These are phyloP conservation scores for Madurella fahalii DNA, from an alignment of 2,329 filamentous ascomycete genomes.

Conservation along the genomic window DNA sequence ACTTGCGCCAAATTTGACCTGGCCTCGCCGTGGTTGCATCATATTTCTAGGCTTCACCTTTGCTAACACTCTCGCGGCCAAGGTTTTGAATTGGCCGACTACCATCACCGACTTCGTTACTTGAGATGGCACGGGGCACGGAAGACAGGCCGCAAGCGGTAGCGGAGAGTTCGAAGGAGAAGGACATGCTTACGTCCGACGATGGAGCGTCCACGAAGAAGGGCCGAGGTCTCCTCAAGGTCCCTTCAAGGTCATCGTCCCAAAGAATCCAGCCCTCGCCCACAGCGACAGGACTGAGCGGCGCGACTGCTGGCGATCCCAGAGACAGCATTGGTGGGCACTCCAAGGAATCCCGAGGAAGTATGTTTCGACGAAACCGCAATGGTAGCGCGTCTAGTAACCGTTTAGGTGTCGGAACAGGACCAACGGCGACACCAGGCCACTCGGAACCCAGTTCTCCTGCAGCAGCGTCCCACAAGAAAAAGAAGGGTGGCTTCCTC, in stretches of 20 bases:
- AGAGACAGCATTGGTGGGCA: conserved; percentile 59
- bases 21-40: background rate
- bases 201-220: conserved; percentile 44
- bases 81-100: conserved; percentile 2
- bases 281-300: conserved; percentile 57
- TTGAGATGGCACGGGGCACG: conserved; percentile 30
- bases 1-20: background rate
- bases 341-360: conserved; percentile 63
- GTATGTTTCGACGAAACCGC: conserved; percentile 58
- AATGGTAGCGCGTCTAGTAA: conserved; percentile 67
- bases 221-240: conserved; percentile 50
- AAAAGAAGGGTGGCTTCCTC: conserved; percentile 52
- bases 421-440: conserved; percentile 46
- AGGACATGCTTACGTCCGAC: conserved; percentile 39
- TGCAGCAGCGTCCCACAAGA: conserved; percentile 46
- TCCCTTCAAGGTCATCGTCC: conserved; percentile 60
- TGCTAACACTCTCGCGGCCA: conserved; percentile 6
- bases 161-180: conserved; percentile 42
- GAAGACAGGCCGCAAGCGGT: conserved; percentile 34
- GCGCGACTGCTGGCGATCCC: conserved; percentile 55
- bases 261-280: conserved; percentile 57
- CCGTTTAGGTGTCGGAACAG: conserved; percentile 52
- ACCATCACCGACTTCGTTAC: background rate
- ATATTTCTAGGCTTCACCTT: background rate
- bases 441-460: conserved; percentile 52